Evolutionary conservation across 441 rosid species (phyloP).

Genomic region (Bruguiera hainesii): DNA sequence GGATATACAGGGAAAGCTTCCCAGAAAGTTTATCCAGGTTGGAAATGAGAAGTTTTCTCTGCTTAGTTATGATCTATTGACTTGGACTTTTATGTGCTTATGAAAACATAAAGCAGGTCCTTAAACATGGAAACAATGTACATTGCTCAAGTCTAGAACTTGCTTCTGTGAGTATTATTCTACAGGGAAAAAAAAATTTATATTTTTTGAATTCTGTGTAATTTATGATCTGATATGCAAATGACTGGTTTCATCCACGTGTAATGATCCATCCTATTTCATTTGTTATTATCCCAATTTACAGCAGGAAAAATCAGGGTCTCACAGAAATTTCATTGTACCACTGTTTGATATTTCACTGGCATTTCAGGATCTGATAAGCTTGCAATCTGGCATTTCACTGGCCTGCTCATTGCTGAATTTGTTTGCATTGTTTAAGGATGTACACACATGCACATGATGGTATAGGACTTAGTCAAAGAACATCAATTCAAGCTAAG

Average conservation of each 20-base stretch:
- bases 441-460: not conserved
- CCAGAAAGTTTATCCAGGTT: conserved; percentile 95
- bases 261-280: not conserved
- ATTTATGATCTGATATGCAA: conserved; percentile 9
- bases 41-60: conserved; percentile 13
- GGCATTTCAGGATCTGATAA: conserved; percentile 8
- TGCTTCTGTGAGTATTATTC: conserved; percentile 73
- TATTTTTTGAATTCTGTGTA: conserved; percentile 3
- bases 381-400: conserved; percentile 8
- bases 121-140: conserved; percentile 88
- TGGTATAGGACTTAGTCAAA: not conserved
- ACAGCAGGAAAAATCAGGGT: not conserved
- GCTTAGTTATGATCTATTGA: conserved; percentile 16
- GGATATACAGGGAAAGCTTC: conserved; percentile 88
- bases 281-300: not conserved
- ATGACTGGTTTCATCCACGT: conserved; percentile 1
- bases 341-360: not conserved
- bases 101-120: conserved; percentile 49
- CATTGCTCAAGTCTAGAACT: conserved; percentile 96
- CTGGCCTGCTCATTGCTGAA: not conserved
- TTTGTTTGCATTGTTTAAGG: not conserved
- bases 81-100: conserved; percentile 26
- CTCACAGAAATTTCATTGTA: conserved; percentile 3
- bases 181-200: not conserved
- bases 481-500: conserved; percentile 7